Evolutionary conservation across 768 basidiomycete species (phyloP).

Genomic region (Fomitopsis pulvina): DNA sequence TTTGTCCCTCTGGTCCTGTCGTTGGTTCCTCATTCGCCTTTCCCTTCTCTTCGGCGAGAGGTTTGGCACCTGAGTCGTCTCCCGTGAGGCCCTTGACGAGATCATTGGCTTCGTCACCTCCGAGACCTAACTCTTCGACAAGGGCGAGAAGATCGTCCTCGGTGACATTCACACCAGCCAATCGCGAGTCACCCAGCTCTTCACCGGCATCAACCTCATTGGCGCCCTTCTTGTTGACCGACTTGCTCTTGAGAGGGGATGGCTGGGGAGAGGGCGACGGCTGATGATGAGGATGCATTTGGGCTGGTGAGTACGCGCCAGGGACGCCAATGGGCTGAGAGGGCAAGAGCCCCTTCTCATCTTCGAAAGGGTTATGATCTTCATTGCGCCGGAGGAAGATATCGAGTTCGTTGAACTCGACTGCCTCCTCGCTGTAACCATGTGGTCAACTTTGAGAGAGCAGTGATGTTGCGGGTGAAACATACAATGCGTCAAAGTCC

Average conservation of each 20-base stretch:
- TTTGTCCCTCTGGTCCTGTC: conserved; percentile 22
- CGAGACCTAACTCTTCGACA: conserved; percentile 69
- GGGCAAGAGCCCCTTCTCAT: conserved; percentile 47
- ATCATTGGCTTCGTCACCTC: conserved; percentile 70
- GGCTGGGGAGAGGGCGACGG: conserved; percentile 29
- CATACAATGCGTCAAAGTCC: conserved; percentile 75
- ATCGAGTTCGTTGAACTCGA: conserved; percentile 70
- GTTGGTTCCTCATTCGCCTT: conserved; percentile 32
- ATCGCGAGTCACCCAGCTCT: conserved; percentile 60
- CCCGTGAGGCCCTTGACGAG: conserved; percentile 54
- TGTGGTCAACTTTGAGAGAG: not conserved
- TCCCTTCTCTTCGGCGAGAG: not conserved
- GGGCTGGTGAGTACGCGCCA: conserved; percentile 63
- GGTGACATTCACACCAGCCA: conserved; percentile 74
- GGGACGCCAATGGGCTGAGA: conserved; percentile 73
- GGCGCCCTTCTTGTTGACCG: conserved; percentile 42
- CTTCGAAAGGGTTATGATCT: conserved; percentile 56
- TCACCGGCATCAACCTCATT: conserved; percentile 60
- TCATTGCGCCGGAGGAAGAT: conserved; percentile 70
- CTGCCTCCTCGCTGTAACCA: conserved; percentile 69
- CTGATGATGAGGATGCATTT: conserved; percentile 79
- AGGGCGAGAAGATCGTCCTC: conserved; percentile 67
- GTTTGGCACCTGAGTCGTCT: too few relatives aligned
- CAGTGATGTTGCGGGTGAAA: conserved; percentile 10
- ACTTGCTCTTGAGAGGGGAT: conserved; percentile 35